Percentiles rank a stretch among this genome's conserved stretches.
These are phyloP conservation scores for Fusarium beomiforme DNA, from an alignment of 2,329 filamentous ascomycete genomes.

Conservation along the genomic window DNA sequence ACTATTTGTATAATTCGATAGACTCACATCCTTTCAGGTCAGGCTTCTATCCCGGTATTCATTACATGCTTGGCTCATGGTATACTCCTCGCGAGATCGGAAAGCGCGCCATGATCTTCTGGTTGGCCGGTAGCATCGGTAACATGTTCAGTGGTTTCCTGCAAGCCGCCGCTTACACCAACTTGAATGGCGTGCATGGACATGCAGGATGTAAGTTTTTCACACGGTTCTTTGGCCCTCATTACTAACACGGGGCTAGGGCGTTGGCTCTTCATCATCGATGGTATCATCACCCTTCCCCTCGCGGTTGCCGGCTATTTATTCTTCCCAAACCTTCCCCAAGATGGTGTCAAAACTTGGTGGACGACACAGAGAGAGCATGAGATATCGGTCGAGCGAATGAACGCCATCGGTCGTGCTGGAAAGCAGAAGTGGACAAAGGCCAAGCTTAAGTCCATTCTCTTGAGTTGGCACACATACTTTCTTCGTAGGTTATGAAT, in stretches of 20 bases:
- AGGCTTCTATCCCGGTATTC: slow-evolving; percentile 56
- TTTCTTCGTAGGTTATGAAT: neutral
- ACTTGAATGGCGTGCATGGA: slow-evolving; percentile 22
- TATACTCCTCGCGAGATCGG: slow-evolving; percentile 36
- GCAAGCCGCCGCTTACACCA: slow-evolving; percentile 28
- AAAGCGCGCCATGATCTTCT: slow-evolving; percentile 35
- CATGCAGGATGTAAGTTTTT: slow-evolving; percentile 11
- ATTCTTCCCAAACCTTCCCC: slow-evolving; percentile 43
- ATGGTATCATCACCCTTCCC: slow-evolving; percentile 45
- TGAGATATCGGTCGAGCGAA: slow-evolving; percentile 28
- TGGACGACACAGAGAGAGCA: slow-evolving; percentile 41
- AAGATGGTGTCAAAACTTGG: slow-evolving; percentile 35
- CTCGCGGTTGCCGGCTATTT: slow-evolving; percentile 37
- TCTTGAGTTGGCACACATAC: slow-evolving; percentile 33
- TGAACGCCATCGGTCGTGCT: slow-evolving; percentile 18
- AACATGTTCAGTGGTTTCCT: slow-evolving; percentile 30
- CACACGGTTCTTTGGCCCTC: rapidly evolving
- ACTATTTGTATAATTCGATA: slow-evolving; percentile 40
- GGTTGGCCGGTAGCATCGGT: slow-evolving; percentile 28
- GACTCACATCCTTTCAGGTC: slow-evolving; percentile 53
- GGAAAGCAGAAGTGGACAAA: slow-evolving; percentile 31
- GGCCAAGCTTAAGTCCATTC: slow-evolving; percentile 18
- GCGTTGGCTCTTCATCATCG: slow-evolving; percentile 50
- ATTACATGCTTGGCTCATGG: slow-evolving; percentile 38
- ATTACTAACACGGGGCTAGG: neutral